Percentiles rank a stretch among this genome's conserved stretches.
These are phyloP conservation scores for Hevea brasiliensis DNA, from an alignment of 345 rosid genomes.

Conservation along the genomic window DNA sequence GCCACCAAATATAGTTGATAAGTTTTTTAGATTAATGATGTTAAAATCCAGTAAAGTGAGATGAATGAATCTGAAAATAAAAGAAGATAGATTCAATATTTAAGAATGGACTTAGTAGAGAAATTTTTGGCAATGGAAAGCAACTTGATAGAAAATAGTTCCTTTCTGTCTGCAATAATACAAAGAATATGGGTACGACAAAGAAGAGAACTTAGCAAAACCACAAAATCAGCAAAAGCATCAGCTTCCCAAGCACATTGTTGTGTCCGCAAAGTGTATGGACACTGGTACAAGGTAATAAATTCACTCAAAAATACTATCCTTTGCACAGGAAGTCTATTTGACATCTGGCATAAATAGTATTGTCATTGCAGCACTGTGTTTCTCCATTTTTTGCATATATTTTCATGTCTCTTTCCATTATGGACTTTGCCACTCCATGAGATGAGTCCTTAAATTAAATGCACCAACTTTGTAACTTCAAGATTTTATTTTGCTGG, in stretches of 20 bases:
- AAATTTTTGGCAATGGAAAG: too few relatives aligned
- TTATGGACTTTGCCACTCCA: background rate
- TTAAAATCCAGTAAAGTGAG: constrained; percentile 28
- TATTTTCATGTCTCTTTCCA: background rate
- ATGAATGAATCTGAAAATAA: constrained; percentile 23
- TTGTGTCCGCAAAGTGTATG: background rate
- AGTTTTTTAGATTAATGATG: constrained; percentile 10
- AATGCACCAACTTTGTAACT: too few relatives aligned
- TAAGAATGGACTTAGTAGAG: too few relatives aligned
- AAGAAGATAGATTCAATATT: background rate
- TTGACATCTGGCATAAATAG: too few relatives aligned
- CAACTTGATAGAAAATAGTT: background rate
- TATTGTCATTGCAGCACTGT: too few relatives aligned
- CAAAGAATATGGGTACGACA: background rate
- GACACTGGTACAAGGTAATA: too few relatives aligned
- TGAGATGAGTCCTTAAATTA: too few relatives aligned
- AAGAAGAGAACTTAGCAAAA: background rate
- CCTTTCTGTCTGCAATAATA: background rate
- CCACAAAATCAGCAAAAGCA: background rate
- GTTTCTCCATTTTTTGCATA: too few relatives aligned
- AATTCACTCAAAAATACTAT: too few relatives aligned
- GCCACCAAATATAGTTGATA: constrained; percentile 20
- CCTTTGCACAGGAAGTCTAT: too few relatives aligned
- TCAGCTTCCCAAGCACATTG: background rate
- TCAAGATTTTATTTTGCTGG: background rate